Evolutionary conservation across 2,329 filamentous ascomycete genomes (phyloP), one percentile per base, ranked within the genome.

Genomic region (Lachnellula cervina): DNA sequence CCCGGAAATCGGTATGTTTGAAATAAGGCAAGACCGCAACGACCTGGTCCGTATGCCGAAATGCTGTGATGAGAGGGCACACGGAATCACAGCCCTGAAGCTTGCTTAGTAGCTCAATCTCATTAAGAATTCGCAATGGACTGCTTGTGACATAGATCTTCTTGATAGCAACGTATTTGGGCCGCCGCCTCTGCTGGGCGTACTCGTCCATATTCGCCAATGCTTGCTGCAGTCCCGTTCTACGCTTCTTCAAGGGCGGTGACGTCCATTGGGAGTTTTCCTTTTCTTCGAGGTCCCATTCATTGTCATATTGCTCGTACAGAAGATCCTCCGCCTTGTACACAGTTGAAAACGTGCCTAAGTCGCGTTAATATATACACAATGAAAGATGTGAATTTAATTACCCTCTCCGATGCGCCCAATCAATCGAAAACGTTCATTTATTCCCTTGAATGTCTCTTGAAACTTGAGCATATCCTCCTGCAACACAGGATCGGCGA

Each of bases 71-170:
- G 19, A 99, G 81, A 35, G 94, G 93, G 65, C 94, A 97, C 25
- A 99, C 92, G 2, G 90, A 90, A 40, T 84, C 80, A 57, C 88
- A 96, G 55, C 88, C 83, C 49, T 88, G 83, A 8, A 99, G 81
- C 69, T 96, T 91, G 69, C 96, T 85, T 21, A 99, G 82, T 21
- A 99, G 80, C 66, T 97, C 93, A 17, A 99, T 84, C 73, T 99
- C 94, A 74, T 99, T 99, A 69, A 96, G 83, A 64, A 99, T 97
- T 46, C 94, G 89, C 28, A 86, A 80, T 0, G 94, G 94, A 63
- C 91, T 97, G 60, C 92, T 97, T 0, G 95, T 99, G 62, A 97
- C 94, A 72, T 99, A 99, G 65, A 99, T 99, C 76, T 99, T 99
- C 76, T 99, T 99, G 73, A 99, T 89, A 19, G 95, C 94, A 59